Evolutionary conservation across 2,329 filamentous ascomycete genomes (phyloP).

Genomic region (Claviceps africana): DNA sequence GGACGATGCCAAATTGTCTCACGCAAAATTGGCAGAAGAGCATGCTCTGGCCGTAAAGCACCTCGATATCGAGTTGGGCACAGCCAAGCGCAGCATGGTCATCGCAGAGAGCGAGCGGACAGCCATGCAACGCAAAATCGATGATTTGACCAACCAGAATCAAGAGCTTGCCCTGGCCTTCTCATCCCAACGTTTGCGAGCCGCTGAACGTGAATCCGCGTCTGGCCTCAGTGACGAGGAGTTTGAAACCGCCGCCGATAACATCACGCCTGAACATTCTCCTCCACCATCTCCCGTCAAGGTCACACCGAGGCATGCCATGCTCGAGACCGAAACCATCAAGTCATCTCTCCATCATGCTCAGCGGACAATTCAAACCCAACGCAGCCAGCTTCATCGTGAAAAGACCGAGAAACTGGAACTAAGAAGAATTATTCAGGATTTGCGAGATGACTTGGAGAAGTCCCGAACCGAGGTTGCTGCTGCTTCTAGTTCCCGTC

Average conservation of each 20-base stretch:
- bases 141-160: conserved; percentile 79
- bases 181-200: conserved; percentile 54
- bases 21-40: conserved; percentile 71
- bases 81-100: conserved; percentile 64
- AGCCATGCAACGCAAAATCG: conserved; percentile 70
- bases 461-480: conserved; percentile 44
- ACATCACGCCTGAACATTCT: conserved; percentile 73
- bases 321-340: conserved; percentile 89
- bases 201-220: conserved; percentile 49
- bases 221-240: conserved; percentile 47
- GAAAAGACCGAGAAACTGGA: conserved; percentile 99
- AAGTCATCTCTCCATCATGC: conserved; percentile 90
- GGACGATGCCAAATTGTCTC: conserved; percentile 71
- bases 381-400: conserved; percentile 87
- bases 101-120: conserved; percentile 66
- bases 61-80: conserved; percentile 78
- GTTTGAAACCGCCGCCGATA: conserved; percentile 50
- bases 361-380: conserved; percentile 89
- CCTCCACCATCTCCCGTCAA: conserved; percentile 85
- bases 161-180: conserved; percentile 79
- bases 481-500: conserved; percentile 36
- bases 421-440: conserved; percentile 85
- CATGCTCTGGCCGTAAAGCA: conserved; percentile 63
- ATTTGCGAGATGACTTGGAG: conserved; percentile 83
- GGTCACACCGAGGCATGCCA: conserved; percentile 75